These are phyloP conservation scores for Earliella scabrosa DNA, from an alignment of 1,284 basidiomycete genomes.

Conservation along the genomic window DNA sequence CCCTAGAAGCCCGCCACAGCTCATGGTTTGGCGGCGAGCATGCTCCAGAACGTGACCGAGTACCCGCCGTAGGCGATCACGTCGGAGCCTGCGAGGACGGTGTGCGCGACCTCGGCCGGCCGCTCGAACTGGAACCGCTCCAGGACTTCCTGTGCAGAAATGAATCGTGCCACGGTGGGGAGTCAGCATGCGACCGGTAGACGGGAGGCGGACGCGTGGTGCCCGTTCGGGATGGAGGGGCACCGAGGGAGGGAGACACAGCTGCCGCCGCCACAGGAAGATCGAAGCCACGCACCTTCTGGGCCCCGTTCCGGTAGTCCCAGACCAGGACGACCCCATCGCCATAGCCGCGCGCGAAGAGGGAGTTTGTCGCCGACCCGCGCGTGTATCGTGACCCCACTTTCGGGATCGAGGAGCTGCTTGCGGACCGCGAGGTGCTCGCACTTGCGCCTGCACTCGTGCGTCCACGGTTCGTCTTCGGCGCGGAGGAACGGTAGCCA, in stretches of 20 bases:
- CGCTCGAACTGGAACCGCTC: slow-evolving; percentile 37
- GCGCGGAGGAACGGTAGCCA: slow-evolving; percentile 40
- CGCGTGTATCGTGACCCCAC: slow-evolving; percentile 29
- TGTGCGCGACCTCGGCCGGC: slow-evolving; percentile 45
- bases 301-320: slow-evolving; percentile 49
- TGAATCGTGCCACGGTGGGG: slow-evolving; percentile 1
- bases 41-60: slow-evolving; percentile 44
- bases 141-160: slow-evolving; percentile 42
- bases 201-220: slow-evolving; percentile 6
- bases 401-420: slow-evolving; percentile 9
- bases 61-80: slow-evolving; percentile 46
- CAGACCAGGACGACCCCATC: slow-evolving; percentile 51
- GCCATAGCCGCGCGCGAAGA: slow-evolving; percentile 50
- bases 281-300: slow-evolving; percentile 40
- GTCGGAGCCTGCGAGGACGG: slow-evolving; percentile 43
- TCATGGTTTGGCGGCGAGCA: slow-evolving; percentile 12
- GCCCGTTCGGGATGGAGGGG: slow-evolving; percentile 3
- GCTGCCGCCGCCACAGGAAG: not conserved
- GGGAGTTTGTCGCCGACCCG: slow-evolving; percentile 36
- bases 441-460: slow-evolving; percentile 19
- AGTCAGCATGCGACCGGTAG: slow-evolving; percentile 15
- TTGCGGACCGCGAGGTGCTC: slow-evolving; percentile 9
- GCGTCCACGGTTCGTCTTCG: slow-evolving; percentile 33
- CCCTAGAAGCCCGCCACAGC: not conserved
- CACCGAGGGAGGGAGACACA: slow-evolving; percentile 12